Base-by-base conservation (phyloP, 2,329 filamentous ascomycete species). In the Ophidiomyces ophidiicola region DNA sequence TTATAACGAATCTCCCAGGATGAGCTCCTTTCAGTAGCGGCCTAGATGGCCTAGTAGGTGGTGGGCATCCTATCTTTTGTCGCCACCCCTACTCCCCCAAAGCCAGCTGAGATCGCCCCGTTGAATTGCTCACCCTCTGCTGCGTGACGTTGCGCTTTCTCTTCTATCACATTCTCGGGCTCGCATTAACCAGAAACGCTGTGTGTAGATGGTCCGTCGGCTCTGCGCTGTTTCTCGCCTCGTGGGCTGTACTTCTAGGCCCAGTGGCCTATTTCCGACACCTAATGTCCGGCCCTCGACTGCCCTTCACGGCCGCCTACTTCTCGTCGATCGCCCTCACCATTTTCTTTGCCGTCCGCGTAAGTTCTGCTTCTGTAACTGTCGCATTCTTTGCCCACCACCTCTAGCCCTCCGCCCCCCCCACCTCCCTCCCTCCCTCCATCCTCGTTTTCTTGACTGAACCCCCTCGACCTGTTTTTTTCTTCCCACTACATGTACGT, bases 191-290 rank as follows among this genome's bases (percentile, higher is more conserved):
- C 5, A 30, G 25, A 12, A n/a, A n/a, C 28, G n/a, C 10, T 11
- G n/a, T 26, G n/a, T 39, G 28, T 62, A 96, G 90, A 69, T 98
- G 90, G 90, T 85, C 88, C 35, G 78, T 94, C 59, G 90, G 87
- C 40, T 94, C 88, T 34, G 57, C 82, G 34, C 72, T 98, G 49
- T 96, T 96, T 68, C 72, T 96, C 53, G 74, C 77, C 51, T 94
- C 87, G 51, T 98, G 90, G 73, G 86, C 85, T 18, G 84, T 88
- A 50, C 74, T 96, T 65, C 93, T 94, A 83, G 90, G 90, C 40
- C 87, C 84, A 24, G 70, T 78, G 64, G 71, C 77, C 50, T 98
- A 96, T 61, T 61, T 78, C 45, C 78, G 78, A 53, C 90, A 98
- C 64, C 73, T 96, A 48, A 66, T 86, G 41, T 96, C 88, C 41